Conservation (phyloP, 1,284 basidiomycete genomes). For the Cutaneotrichosporon cavernicola region DNA sequence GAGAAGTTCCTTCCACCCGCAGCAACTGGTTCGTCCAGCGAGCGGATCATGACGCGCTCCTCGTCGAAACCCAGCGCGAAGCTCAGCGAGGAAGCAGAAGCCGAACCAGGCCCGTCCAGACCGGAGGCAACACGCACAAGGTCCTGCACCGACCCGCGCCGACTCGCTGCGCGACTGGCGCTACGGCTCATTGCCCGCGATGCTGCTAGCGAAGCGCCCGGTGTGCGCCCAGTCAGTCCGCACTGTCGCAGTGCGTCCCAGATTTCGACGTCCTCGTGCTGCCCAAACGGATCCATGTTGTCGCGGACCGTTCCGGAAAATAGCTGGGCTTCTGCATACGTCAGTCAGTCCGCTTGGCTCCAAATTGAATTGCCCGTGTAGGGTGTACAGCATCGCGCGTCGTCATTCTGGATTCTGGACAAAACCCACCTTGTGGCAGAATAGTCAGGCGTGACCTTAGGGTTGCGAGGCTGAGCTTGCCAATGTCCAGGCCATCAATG, state of each 20-base stretch:
- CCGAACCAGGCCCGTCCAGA: background rate
- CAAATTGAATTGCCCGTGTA: no score
- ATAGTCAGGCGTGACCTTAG: constrained; percentile 58
- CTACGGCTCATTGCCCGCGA: constrained; percentile 34
- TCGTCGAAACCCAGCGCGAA: constrained; percentile 20
- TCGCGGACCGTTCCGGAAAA: constrained; percentile 55
- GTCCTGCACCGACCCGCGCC: constrained; percentile 19
- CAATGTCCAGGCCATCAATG: constrained; percentile 57
- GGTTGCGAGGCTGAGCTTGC: constrained; percentile 54
- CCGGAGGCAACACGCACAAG: constrained; percentile 5
- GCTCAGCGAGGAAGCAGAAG: background rate
- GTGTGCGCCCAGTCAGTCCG: constrained; percentile 51
- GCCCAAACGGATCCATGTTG: constrained; percentile 56
- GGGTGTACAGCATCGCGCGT: no score
- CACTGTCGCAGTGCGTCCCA: constrained; percentile 58
- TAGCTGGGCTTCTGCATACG: constrained; percentile 50
- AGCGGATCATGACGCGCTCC: constrained; percentile 55
- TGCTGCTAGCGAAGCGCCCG: constrained; percentile 36
- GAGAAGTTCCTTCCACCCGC: constrained; percentile 54
- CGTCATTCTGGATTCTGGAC: background rate
- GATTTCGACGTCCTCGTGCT: constrained; percentile 56
- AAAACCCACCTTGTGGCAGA: constrained; percentile 54
- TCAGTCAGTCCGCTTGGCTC: background rate
- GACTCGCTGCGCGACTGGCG: constrained; percentile 19
- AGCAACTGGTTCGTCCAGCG: constrained; percentile 56